Conservation (phyloP, 2,329 filamentous ascomycete genomes). For the Botrytis byssoidea region DNA sequence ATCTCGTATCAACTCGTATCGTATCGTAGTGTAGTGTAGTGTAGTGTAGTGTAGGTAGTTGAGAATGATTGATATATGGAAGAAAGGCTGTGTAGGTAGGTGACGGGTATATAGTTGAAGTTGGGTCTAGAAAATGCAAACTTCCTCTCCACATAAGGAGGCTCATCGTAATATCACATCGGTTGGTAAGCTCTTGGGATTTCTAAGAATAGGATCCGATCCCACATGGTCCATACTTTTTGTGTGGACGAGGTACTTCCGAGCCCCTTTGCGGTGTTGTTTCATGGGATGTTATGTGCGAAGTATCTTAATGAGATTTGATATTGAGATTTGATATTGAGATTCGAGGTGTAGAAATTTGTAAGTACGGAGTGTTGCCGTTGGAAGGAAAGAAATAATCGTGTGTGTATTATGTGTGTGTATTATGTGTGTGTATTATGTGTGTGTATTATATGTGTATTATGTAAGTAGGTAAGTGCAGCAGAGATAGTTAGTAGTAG, state of each 20-base stretch:
- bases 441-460: no score
- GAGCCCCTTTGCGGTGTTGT: not conserved
- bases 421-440: no score
- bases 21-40: not conserved
- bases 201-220: conserved; percentile 1
- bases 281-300: not conserved
- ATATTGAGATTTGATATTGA: not conserved
- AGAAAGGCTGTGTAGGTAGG: not conserved
- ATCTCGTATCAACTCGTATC: no score
- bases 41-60: not conserved
- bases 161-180: not conserved
- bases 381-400: no score
- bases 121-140: not conserved
- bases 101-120: not conserved
- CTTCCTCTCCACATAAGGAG: not conserved
- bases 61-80: not conserved
- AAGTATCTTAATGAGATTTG: no score
- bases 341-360: not conserved
- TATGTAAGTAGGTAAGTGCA: no score
- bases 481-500: no score
- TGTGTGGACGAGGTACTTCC: not conserved
- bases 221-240: not conserved
- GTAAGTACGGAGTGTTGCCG: not conserved
- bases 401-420: no score
- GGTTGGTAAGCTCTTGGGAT: not conserved